phyloP scores from a whole-genome alignment of 192 early-diverging fungal species.

The Obelidium mucronatum region DNA sequence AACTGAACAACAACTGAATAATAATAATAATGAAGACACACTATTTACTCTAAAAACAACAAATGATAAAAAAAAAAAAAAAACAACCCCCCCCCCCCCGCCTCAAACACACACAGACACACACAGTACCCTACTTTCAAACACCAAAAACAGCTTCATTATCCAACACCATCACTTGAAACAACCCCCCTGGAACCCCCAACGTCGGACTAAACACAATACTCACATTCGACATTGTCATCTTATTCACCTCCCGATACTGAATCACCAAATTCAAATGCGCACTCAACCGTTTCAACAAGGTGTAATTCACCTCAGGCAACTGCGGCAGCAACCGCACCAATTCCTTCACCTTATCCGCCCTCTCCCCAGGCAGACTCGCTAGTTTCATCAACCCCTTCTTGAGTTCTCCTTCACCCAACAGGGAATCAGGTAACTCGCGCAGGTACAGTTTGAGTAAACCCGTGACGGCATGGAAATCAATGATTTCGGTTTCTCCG shows the following conservation, averaged over 20 bases:
- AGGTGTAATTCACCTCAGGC: constrained; percentile 90
- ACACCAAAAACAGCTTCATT: constrained; percentile 56
- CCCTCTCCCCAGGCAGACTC: constrained; percentile 74
- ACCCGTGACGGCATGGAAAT: constrained; percentile 92
- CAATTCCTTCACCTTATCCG: constrained; percentile 83
- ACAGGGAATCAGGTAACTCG: constrained; percentile 79
- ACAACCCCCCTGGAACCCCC: constrained; percentile 90
- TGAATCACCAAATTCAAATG: constrained; percentile 92
- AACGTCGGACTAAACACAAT: constrained; percentile 97
- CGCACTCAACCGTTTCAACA: constrained; percentile 83
- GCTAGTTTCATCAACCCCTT: constrained; percentile 82
- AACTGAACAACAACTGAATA: not conserved
- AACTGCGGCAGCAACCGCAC: constrained; percentile 77
- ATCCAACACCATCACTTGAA: constrained; percentile 89
- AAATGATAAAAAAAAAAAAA: not conserved
- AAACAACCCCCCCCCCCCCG: not conserved
- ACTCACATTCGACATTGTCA: constrained; percentile 94
- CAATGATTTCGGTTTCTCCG: constrained; percentile 62
- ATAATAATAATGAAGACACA: not conserved
- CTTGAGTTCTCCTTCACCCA: constrained; percentile 82
- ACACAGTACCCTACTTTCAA: constrained; percentile 32
- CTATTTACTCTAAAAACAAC: not conserved
- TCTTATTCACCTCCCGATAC: constrained; percentile 83
- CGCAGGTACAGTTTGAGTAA: constrained; percentile 92
- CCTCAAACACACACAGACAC: too few relatives aligned